phyloP scores from a whole-genome alignment of 495 filamentous ascomycete genomes.

The Usnea hakonensis region DNA sequence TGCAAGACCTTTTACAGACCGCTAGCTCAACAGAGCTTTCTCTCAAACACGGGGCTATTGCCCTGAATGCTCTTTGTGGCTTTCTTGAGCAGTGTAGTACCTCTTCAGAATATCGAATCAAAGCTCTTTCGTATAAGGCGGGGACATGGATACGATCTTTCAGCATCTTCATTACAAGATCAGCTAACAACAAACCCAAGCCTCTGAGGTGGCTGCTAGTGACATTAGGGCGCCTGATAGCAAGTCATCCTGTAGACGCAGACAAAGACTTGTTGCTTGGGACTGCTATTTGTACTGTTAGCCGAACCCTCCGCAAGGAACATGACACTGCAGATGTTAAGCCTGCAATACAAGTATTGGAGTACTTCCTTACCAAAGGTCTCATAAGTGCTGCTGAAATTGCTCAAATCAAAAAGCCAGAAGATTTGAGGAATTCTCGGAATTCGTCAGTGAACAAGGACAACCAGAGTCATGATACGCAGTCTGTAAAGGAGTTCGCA shows the following conservation, averaged over 20 bases:
- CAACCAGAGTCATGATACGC: neutral
- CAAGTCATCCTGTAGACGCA: slow-evolving; percentile 37
- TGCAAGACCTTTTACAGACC: slow-evolving; percentile 13
- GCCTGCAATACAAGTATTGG: slow-evolving; percentile 51
- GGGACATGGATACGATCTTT: slow-evolving; percentile 53
- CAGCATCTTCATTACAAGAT: slow-evolving; percentile 63
- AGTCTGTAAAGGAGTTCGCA: slow-evolving; percentile 28
- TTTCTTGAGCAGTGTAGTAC: slow-evolving; percentile 40
- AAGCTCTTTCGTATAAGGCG: slow-evolving; percentile 40
- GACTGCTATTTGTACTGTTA: slow-evolving; percentile 28
- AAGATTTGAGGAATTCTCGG: neutral
- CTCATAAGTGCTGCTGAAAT: slow-evolving; percentile 36
- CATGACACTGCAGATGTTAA: slow-evolving; percentile 51
- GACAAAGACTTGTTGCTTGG: slow-evolving; percentile 36
- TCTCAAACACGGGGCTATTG: slow-evolving; percentile 34
- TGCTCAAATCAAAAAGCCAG: neutral
- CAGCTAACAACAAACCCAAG: slow-evolving; percentile 64
- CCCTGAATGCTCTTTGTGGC: slow-evolving; percentile 41
- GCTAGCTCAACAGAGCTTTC: slow-evolving; percentile 31
- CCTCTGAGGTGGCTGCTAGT: slow-evolving; percentile 66
- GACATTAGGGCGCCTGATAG: slow-evolving; percentile 46
- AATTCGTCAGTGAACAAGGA: neutral
- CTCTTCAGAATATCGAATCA: slow-evolving; percentile 32
- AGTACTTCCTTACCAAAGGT: slow-evolving; percentile 50
- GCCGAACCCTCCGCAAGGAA: slow-evolving; percentile 41